Base-by-base conservation (phyloP, 345 rosid species). In the Populus tremula region DNA sequence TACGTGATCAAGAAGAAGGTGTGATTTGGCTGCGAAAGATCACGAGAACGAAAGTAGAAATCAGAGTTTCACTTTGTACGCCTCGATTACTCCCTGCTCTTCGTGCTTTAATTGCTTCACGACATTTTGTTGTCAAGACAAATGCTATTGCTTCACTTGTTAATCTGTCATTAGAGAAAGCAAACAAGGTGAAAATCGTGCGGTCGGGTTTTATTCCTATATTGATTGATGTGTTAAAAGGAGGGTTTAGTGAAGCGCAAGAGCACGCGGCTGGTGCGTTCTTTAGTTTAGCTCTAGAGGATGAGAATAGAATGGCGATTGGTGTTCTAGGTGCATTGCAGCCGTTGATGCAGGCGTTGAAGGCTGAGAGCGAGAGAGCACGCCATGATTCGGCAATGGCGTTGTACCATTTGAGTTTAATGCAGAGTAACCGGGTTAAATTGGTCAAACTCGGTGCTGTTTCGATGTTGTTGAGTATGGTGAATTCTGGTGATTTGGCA, bases 251-350 rank as follows among this genome's bases (percentile, higher is more conserved):
- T 8, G 85, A 82, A 36, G 18, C 85, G 14, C 79, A 82, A 73
- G 82, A 78, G 61, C 85, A 82, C 67, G 85, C 85, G 1, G 85
- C 85, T 3, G 85, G 85, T 12, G 82, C 85, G 4, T 71, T 82
- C 18, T 82, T 82, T 45, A 78, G 85, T 41, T 47, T 82, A 38
- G 79, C 85, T 17, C 66, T 78, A 43, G 82, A 82, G 59, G 85
- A 82, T 54, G 82, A 82, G 27, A 82, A 82, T 70, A 82, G 78
- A 73, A 82, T 82, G 85, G 85, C 85, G 35, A 82, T 82, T 8
- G 85, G 85, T 5, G 85, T 78, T 3, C 61, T 82, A 16, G 85
- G 85, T 5, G 85, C 81, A 20, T 59, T 82, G 49, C 82, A 78
- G 76, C 85, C 85, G 6, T 71, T 82, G 76, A 78, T 82, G 82